phyloP scores from a whole-genome alignment of 805 yeast species.

The Monosporozyma yasuniensis region DNA sequence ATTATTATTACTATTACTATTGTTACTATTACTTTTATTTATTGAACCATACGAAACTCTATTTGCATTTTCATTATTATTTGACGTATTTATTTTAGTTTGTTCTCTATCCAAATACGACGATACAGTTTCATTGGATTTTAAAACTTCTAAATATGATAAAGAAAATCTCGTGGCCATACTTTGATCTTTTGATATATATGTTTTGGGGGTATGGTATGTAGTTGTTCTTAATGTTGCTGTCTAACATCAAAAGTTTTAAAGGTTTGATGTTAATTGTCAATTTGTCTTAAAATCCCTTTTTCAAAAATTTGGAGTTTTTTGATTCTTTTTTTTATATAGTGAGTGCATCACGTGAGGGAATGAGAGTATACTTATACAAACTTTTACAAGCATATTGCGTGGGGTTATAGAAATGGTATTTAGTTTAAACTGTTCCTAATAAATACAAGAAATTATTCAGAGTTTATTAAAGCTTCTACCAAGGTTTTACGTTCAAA shows the following conservation, averaged over 20 bases:
- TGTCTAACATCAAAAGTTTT: no score
- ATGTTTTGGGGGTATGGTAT: no score
- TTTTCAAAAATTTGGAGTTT: neutral
- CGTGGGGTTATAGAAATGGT: no score
- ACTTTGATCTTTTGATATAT: no score
- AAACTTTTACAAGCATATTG: no score
- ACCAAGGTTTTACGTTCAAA: no score
- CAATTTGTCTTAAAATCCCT: neutral
- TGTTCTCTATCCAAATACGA: constrained; percentile 15
- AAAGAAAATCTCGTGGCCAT: constrained; percentile 16
- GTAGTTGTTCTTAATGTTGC: no score
- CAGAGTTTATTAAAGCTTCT: neutral
- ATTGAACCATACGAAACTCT: neutral
- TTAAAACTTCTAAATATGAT: constrained; percentile 23
- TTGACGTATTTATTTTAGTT: neutral
- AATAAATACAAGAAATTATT: no score
- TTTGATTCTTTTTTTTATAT: neutral
- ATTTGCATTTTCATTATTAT: neutral
- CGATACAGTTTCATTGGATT: constrained; percentile 16
- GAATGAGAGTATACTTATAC: neutral
- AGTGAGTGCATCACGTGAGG: neutral
- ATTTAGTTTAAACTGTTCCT: no score
- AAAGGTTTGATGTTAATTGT: neutral
- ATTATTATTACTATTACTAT: constrained; percentile 8
- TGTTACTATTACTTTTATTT: constrained; percentile 2